Conservation (phyloP, 2,329 filamentous ascomycete genomes). For the Epichloe aotearoae region DNA sequence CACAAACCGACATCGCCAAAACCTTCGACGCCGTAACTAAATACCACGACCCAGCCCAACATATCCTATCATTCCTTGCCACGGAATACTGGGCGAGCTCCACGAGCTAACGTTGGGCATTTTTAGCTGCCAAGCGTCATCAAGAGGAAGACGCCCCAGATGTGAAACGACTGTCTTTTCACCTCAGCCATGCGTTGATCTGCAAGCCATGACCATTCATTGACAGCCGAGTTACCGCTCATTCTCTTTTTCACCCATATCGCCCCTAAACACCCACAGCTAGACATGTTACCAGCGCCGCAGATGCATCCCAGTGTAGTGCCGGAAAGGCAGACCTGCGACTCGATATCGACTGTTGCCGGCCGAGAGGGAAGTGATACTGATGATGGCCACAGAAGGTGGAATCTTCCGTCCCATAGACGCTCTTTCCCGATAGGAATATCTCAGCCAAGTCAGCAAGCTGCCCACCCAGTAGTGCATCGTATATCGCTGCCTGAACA, state of each 20-base stretch:
- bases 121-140: conserved; percentile 1
- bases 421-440: conserved; percentile 21
- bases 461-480: conserved; percentile 6
- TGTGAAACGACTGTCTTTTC: conserved; percentile 22
- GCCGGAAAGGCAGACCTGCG: conserved; percentile 28
- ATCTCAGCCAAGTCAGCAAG: conserved; percentile 15
- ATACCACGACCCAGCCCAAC: neutral
- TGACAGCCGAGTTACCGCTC: conserved; percentile 12
- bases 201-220: conserved; percentile 29
- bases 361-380: conserved; percentile 1
- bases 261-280: neutral
- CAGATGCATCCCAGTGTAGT: conserved; percentile 39
- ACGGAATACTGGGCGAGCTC: neutral
- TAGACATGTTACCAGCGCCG: conserved; percentile 35
- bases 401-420: conserved; percentile 12
- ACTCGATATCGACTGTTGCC: conserved; percentile 11
- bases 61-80: neutral
- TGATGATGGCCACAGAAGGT: conserved; percentile 5
- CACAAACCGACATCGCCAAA: neutral
- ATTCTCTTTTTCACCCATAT: conserved; percentile 4
- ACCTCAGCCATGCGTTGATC: conserved; percentile 28
- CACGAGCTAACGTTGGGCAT: neutral
- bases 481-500: conserved; percentile 17
- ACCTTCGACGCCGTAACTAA: neutral
- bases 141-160: conserved; percentile 18